Evolutionary conservation across 164 flowering plant genomes (phyloP).

Genomic region (Magnolia sinica): DNA sequence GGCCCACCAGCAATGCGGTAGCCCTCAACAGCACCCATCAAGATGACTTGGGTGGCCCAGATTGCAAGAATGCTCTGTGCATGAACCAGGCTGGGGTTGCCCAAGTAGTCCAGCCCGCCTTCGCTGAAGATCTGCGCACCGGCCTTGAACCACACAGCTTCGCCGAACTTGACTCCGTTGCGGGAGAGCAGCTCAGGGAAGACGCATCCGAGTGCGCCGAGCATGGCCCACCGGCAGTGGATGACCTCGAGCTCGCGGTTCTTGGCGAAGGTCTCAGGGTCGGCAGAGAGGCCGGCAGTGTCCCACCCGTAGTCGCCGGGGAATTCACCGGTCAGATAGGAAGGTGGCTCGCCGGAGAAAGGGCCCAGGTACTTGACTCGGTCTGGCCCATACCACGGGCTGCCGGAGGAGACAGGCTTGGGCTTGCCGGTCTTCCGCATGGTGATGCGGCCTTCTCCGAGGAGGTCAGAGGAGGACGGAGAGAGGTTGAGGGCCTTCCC

Average conservation of each 20-base stretch:
- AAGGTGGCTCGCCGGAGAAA: constrained; percentile 18
- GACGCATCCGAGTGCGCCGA: constrained; percentile 17
- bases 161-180: constrained; percentile 21
- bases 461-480: neutral
- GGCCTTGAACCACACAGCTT: constrained; percentile 23
- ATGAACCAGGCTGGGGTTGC: constrained; percentile 19
- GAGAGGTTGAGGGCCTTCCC: constrained; percentile 11
- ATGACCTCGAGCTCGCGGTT: constrained; percentile 19
- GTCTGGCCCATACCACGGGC: constrained; percentile 23
- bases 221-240: constrained; percentile 19
- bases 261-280: constrained; percentile 21
- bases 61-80: constrained; percentile 20
- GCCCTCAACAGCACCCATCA: constrained; percentile 21
- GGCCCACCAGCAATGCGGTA: constrained; percentile 21
- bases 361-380: constrained; percentile 20
- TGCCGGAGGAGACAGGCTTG: constrained; percentile 13
- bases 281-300: constrained; percentile 16
- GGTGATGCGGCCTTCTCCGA: constrained; percentile 17
- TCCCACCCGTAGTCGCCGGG: constrained; percentile 23
- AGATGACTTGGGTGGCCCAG: constrained; percentile 18
- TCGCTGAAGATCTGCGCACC: constrained; percentile 20
- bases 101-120: constrained; percentile 21
- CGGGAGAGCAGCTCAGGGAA: constrained; percentile 21
- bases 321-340: constrained; percentile 22
- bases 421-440: constrained; percentile 13